Evolutionary conservation across 331 rosid species (phyloP), one percentile per base, ranked within the genome.

Genomic region (Cydonia oblonga): DNA sequence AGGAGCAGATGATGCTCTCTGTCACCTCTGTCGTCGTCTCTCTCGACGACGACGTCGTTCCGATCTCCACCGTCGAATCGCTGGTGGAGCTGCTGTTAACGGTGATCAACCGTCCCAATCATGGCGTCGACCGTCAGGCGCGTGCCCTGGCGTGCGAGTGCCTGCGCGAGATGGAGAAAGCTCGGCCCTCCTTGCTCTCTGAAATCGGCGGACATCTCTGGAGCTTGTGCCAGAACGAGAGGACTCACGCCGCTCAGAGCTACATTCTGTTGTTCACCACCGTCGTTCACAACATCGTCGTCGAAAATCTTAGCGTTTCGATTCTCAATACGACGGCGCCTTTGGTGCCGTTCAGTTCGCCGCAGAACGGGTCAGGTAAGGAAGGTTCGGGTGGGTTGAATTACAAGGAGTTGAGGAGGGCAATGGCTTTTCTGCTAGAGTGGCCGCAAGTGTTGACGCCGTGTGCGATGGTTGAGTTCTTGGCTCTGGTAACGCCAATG

Each of bases 381-480:
- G 86, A 67, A 7, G 70, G 70, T 58, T 61, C 77, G 5, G 79
- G 82, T 40, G 81, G 79, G 11, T 76, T 88, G 88, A 84, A 93
- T 54, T 73, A 74, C 62, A 91, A 93, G 82, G 98, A 93, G 77
- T 78, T 93, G 84, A 85, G 87, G 81, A 87, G 90, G 72, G 98
- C 98, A 1, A 64, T 91, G 78, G 83, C 96, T 29, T 93, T 93
- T 77, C 79, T 91, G 91, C 84, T 91, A 2, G 98, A 93, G 72
- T 91, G 90, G 88, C 92, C 97, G 9, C 98, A 86, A 51, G 88
- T 93, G 65, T 51, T 93, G 82, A 93, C 92, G 9, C 91, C 98
- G 6, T 86, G 87, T 61, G 98, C 90, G 9, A 91, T 89, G 96
- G 85, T 89, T 86, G 96, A 91, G 74, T 93, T 93, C 76, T 38